Percentiles rank a stretch among this genome's conserved stretches.
Conservation (phyloP, 345 rosid species). For the Lenwebbia sp. region DNA sequence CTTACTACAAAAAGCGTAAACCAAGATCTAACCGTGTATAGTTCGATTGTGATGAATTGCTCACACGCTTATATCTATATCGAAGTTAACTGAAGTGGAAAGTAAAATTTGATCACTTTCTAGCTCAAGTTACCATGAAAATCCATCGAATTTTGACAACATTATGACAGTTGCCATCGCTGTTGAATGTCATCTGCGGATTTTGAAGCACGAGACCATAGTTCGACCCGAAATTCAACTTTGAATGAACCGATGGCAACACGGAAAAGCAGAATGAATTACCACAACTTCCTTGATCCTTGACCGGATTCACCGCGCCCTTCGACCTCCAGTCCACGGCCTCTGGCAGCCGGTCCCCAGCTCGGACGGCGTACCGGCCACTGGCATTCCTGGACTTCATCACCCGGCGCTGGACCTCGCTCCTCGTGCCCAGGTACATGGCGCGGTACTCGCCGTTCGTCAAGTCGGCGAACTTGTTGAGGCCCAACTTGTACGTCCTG, state of each 20-base stretch:
- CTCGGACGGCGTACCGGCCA: constrained; percentile 6
- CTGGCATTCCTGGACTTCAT: constrained; percentile 5
- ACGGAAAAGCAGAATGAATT: background rate
- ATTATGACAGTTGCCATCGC: too few species aligned
- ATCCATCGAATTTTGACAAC: too few species aligned
- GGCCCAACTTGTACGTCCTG: constrained; percentile 17
- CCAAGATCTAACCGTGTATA: background rate
- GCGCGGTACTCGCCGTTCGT: constrained; percentile 38
- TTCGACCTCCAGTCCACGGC: constrained; percentile 29
- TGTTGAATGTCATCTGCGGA: too few species aligned
- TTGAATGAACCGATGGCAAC: background rate
- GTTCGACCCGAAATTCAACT: background rate
- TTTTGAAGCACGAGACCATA: background rate
- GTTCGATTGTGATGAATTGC: too few species aligned
- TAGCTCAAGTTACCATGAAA: too few species aligned
- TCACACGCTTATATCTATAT: too few species aligned
- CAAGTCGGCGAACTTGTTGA: constrained; percentile 34
- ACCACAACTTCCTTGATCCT: constrained; percentile 39
- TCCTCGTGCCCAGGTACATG: constrained; percentile 17
- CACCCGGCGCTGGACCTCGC: constrained; percentile 6
- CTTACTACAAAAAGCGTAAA: background rate
- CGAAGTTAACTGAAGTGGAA: too few species aligned
- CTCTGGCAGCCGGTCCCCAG: constrained; percentile 21
- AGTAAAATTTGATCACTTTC: too few species aligned
- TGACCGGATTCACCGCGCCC: constrained; percentile 34